Evolutionary conservation across 768 basidiomycete species (phyloP), one percentile per base, ranked within the genome.

Genomic region (Phaeotremella fagi): DNA sequence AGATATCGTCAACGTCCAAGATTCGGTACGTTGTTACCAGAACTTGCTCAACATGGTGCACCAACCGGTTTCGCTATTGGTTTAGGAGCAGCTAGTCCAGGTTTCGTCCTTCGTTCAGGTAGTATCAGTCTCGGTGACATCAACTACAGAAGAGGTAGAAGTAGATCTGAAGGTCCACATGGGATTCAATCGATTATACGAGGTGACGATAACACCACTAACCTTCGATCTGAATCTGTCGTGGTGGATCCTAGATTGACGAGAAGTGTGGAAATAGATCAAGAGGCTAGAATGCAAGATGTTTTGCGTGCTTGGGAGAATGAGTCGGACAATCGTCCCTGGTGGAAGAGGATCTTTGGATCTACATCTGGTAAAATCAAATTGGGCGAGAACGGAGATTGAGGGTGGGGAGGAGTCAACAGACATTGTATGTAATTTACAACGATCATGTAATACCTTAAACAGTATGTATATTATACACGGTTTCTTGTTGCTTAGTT

Each of bases 31-130:
- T 66, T 74, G 22, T 50, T 74, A 11, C 69, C 72, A 12, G 72
- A 74, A 27, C 46, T 66, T 15, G 57, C 62, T 18, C 67, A 68
- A 1, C 52, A 49, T 6, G 68, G 68, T 2, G 56, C 68, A 2
- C 72, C 70, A 1, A 66, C 71, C 5, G 72, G 72, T 0, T 74
- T 75, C 63, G 57, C 62, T 0, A 75, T 75, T 26, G 75, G 75
- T 7, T 50, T 75, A 27, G 73, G 72, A 29, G 72, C 75, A 5
- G 61, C 72, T 22, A 67, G 63, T 43, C 75, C 75, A 7, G 75
- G 75, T 9, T 75, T 75, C 50, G 63, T 69, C 6, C 49, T 73
- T 22, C 57, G 72, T 1, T 50, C 55, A 4, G 58, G 55, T 0
- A 60, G 60, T 41, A 41, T 60, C 22, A 55, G 55, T 43, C 31